Base-by-base conservation (phyloP, 306 rosid species). In the Pterocarpus santalinus region DNA sequence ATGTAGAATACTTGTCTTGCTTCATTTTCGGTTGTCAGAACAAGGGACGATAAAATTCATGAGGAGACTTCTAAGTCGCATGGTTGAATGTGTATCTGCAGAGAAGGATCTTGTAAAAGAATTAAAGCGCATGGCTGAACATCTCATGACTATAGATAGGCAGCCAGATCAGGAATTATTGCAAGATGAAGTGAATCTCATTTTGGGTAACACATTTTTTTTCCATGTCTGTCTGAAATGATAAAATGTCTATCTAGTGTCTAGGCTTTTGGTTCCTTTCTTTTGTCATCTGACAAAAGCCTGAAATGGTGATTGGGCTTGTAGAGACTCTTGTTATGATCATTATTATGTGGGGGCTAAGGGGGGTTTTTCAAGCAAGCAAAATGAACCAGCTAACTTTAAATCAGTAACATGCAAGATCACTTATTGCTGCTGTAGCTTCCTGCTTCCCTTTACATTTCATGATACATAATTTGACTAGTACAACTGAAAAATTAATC, bases 11-110 rank as follows among this genome's bases (percentile, higher is more conserved):
- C 90, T 95, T 60, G 91, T 90, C 73, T 75, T 84, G 84, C 94
- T 95, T 80, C 93, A 87, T 73, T 93, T 93, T 82, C 90, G 91
- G 73, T 73, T 30, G n/a, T 89, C 97, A 34, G 96, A 91, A 82
- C 92, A 91, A 88, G 92, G 60, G 67, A 89, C 93, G 34, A 82
- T 93, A 71, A 87, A 84, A 81, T 76, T 91, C 72, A 91, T 91
- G 91, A 92, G 92, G 89, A 86, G 85, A 70, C 92, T 93, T 47
- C 41, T 93, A 53, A 56, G 44, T 63, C 87, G 76, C 12, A 17
- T 83, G 69, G 69, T 78, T 81, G 86, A 77, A 73, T 53, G 76
- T 81, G 82, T 78, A 62, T 81, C 85, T 47, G 64, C 90, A 30
- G 90, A 87, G 65, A 87, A 83, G 68, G 90, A 87, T 57, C 76